Conservation (phyloP, 2,329 filamentous ascomycete species). For the Samsoniella hepiali region DNA sequence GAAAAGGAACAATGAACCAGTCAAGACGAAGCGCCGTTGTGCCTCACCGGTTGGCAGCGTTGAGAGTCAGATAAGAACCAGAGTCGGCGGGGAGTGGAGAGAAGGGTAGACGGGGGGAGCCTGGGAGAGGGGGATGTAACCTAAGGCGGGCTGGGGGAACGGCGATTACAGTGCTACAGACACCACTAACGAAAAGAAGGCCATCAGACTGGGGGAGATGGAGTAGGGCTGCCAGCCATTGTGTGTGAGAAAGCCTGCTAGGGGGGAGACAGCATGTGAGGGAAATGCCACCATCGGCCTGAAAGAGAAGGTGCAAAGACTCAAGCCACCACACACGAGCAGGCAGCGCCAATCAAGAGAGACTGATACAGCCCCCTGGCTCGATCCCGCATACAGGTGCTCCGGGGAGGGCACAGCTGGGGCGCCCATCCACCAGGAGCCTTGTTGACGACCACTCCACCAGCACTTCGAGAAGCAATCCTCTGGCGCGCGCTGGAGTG, state of each 20-base stretch:
- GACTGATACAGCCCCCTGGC: constrained; percentile 28
- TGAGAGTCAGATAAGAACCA: constrained; percentile 19
- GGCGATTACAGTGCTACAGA: constrained; percentile 15
- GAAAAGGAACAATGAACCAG: not conserved
- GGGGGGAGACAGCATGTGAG: constrained; percentile 28
- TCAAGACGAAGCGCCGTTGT: constrained; percentile 13
- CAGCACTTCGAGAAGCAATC: constrained; percentile 12
- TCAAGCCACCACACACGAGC: constrained; percentile 30
- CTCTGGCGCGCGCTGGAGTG: not conserved
- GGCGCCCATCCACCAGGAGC: constrained; percentile 11
- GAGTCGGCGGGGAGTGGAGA: constrained; percentile 19
- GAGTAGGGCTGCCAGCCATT: constrained; percentile 17
- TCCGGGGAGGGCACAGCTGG: constrained; percentile 19
- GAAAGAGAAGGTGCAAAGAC: constrained; percentile 36
- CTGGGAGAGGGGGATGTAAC: constrained; percentile 24
- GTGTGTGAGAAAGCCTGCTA: not conserved
- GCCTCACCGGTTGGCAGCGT: constrained; percentile 1
- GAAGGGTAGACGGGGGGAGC: constrained; percentile 16
- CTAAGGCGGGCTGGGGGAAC: constrained; percentile 23
- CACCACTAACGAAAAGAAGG: constrained; percentile 3
- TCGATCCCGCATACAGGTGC: constrained; percentile 18
- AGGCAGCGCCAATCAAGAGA: constrained; percentile 31
- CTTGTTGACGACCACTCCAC: constrained; percentile 4
- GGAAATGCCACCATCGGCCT: constrained; percentile 34
- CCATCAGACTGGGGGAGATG: constrained; percentile 9